A percentile compares a stretch with the other conserved stretches of the same genome.
phyloP scores from a whole-genome alignment of 352 stramenopile genomes.

The Pythium coloratum region DNA sequence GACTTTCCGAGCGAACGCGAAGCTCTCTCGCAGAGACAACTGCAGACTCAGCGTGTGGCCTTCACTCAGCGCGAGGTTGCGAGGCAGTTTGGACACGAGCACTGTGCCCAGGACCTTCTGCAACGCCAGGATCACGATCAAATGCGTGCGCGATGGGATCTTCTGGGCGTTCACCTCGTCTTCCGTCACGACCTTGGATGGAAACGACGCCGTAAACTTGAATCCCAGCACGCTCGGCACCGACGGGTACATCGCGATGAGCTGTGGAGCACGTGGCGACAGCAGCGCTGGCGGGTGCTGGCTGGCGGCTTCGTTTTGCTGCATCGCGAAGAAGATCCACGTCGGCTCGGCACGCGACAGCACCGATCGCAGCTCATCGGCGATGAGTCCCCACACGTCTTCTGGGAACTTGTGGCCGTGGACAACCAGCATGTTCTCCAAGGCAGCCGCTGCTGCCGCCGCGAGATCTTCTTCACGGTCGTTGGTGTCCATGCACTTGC shows the following conservation, averaged over 20 bases:
- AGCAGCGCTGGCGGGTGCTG: conserved; percentile 16
- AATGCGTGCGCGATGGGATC: conserved; percentile 62
- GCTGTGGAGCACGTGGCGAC: conserved; percentile 51
- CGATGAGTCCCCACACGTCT: conserved; percentile 78
- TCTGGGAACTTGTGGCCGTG: conserved; percentile 81
- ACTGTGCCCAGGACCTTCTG: conserved; percentile 71
- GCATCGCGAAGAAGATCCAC: conserved; percentile 65
- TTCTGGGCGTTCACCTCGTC: conserved; percentile 57
- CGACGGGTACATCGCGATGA: conserved; percentile 72
- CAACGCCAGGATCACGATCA: conserved; percentile 66
- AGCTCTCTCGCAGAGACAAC: conserved; percentile 67
- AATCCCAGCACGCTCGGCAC: conserved; percentile 56
- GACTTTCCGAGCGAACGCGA: conserved; percentile 65
- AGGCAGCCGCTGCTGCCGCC: conserved; percentile 46
- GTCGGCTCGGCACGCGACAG: conserved; percentile 73
- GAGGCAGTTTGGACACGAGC: conserved; percentile 44
- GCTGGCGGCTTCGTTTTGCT: conserved; percentile 16
- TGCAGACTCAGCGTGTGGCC: conserved; percentile 55
- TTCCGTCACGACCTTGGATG: conserved; percentile 55
- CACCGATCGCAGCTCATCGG: conserved; percentile 76
- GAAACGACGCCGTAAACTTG: conserved; percentile 50
- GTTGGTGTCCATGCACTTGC: conserved; percentile 77
- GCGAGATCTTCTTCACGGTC: conserved; percentile 74
- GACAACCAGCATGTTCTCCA: conserved; percentile 69
- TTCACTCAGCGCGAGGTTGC: conserved; percentile 51